Conservation (phyloP, 108 stramenopile genomes). For the Fragilariopsis cylindrus region DNA sequence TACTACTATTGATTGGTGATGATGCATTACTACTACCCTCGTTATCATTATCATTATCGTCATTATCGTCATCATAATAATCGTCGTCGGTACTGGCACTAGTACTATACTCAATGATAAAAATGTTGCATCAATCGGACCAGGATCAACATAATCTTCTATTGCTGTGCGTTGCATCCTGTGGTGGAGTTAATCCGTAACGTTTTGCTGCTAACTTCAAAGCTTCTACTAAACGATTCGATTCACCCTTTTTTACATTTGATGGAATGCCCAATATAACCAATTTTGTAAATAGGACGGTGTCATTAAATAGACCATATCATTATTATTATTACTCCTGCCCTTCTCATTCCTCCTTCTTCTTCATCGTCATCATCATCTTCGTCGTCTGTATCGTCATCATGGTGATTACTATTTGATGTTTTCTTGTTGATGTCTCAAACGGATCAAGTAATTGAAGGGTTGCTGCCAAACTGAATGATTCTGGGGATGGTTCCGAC, state of each 20-base stretch:
- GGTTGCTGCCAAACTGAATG: slow-evolving; percentile 43
- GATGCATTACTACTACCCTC: slow-evolving; percentile 14
- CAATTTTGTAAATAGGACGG: slow-evolving; percentile 64
- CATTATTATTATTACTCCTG: not conserved
- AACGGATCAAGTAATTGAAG: slow-evolving; percentile 47
- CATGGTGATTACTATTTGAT: not conserved
- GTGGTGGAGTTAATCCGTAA: slow-evolving; percentile 34
- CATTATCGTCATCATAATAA: no score
- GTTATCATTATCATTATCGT: not conserved
- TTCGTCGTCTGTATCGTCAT: not conserved
- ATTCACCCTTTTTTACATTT: slow-evolving; percentile 38
- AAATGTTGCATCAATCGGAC: slow-evolving; percentile 65
- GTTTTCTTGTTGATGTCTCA: slow-evolving; percentile 5
- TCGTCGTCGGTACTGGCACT: no score
- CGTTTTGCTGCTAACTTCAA: slow-evolving; percentile 39
- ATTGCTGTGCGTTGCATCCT: slow-evolving; percentile 8
- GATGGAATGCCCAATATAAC: slow-evolving; percentile 69
- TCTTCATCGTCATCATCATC: not conserved
- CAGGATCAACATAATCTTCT: slow-evolving; percentile 52
- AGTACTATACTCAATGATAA: slow-evolving; percentile 25
- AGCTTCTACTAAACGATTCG: slow-evolving; percentile 36
- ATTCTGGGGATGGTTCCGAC: slow-evolving; percentile 40
- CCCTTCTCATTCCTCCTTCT: not conserved
- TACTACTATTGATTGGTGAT: no score
- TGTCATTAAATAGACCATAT: slow-evolving; percentile 59